phyloP scores from a whole-genome alignment of 495 filamentous ascomycete species.

The Penicillium roqueforti region DNA sequence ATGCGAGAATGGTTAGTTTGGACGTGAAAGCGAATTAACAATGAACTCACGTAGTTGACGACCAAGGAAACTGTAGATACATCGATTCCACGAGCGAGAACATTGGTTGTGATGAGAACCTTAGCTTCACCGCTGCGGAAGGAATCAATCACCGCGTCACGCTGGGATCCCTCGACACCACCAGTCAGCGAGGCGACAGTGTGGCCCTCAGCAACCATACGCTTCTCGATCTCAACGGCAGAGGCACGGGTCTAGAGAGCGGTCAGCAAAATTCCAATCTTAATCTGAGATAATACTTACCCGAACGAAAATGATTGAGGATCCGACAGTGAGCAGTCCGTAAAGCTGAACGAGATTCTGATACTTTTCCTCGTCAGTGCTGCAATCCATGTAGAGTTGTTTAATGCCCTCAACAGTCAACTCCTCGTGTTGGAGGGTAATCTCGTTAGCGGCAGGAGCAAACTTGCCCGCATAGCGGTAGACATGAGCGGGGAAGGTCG shows the following conservation, averaged over 20 bases:
- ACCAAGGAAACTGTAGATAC: conserved; percentile 96
- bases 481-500: conserved; percentile 87
- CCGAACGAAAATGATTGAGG: conserved; percentile 95
- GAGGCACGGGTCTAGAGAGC: conserved; percentile 65
- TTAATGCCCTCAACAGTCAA: conserved; percentile 96
- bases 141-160: conserved; percentile 79
- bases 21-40: background rate
- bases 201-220: conserved; percentile 85
- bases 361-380: conserved; percentile 77
- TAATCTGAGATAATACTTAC: conserved; percentile 42
- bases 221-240: conserved; percentile 73
- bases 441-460: conserved; percentile 78
- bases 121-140: conserved; percentile 86
- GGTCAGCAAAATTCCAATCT: conserved; percentile 20
- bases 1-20: conserved; percentile 5
- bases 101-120: conserved; percentile 98
- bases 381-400: conserved; percentile 93
- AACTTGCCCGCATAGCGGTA: conserved; percentile 73
- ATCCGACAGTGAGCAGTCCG: conserved; percentile 89
- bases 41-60: conserved; percentile 70
- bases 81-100: conserved; percentile 94
- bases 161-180: conserved; percentile 74
- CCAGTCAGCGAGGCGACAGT: conserved; percentile 84
- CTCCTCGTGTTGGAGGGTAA: conserved; percentile 83
- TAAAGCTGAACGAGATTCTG: conserved; percentile 84